Conservation (phyloP, 208 protist species). For the Acanthamoeba sp. region DNA sequence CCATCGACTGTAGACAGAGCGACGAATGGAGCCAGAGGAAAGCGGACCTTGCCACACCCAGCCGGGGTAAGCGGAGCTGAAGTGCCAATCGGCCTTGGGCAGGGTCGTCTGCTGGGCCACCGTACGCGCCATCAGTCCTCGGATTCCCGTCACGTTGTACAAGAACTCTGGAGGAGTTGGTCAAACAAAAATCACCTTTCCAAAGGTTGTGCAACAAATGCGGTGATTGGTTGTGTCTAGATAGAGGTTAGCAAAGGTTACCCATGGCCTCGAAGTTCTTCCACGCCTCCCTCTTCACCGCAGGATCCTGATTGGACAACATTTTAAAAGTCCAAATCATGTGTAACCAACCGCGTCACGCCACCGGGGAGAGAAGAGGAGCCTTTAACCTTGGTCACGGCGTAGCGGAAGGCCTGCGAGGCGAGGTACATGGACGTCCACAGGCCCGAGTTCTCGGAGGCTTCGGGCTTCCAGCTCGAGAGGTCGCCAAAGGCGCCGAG, state of each 20-base stretch:
- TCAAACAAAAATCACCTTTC: background rate
- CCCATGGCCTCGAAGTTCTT: constrained; percentile 71
- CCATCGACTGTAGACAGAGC: background rate
- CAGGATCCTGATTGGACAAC: background rate
- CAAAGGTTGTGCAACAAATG: background rate
- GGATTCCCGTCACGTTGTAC: constrained; percentile 66
- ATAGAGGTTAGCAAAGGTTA: background rate
- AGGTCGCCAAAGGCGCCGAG: constrained; percentile 64
- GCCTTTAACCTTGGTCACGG: constrained; percentile 71
- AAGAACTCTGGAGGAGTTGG: constrained; percentile 21
- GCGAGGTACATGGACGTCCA: constrained; percentile 77
- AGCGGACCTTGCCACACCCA: constrained; percentile 62
- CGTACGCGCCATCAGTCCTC: constrained; percentile 69
- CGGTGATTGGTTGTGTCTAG: background rate
- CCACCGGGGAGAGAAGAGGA: too few relatives aligned
- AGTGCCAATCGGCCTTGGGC: constrained; percentile 52
- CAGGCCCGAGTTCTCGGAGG: constrained; percentile 76
- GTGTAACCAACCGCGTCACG: too few relatives aligned
- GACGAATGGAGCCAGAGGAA: background rate
- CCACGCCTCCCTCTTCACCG: constrained; percentile 71
- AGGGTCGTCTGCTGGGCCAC: constrained; percentile 29
- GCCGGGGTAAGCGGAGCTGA: constrained; percentile 68
- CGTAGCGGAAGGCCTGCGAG: constrained; percentile 75
- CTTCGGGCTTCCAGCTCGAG: background rate
- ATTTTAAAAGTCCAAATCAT: background rate